Percentiles rank a stretch among this genome's conserved stretches.
Evolutionary conservation across 352 stramenopile genomes (phyloP).

Genomic region (Plasmopara halstedii): DNA sequence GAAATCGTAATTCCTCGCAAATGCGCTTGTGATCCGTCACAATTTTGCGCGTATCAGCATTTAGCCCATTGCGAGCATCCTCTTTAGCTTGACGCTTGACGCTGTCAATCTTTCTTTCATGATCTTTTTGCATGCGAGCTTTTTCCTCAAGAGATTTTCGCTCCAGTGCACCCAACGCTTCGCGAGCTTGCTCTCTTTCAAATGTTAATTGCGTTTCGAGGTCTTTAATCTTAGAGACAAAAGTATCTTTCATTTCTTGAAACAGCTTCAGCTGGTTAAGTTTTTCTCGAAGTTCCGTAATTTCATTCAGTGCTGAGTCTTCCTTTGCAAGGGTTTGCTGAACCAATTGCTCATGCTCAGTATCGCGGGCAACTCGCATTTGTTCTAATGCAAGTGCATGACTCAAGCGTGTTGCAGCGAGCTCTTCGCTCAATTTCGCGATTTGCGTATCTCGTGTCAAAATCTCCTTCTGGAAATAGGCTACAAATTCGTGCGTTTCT

Average conservation of each 20-base stretch:
- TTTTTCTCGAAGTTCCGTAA: slow-evolving; percentile 58
- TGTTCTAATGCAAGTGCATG: slow-evolving; percentile 57
- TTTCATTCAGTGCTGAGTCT: slow-evolving; percentile 44
- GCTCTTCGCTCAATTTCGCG: slow-evolving; percentile 76
- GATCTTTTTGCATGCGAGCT: slow-evolving; percentile 68
- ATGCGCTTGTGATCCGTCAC: slow-evolving; percentile 89
- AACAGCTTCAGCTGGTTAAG: slow-evolving; percentile 63
- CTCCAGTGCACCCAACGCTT: slow-evolving; percentile 61
- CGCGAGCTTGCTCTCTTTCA: slow-evolving; percentile 41
- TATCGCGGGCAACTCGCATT: slow-evolving; percentile 34
- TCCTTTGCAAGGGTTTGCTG: slow-evolving; percentile 38
- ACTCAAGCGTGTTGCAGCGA: slow-evolving; percentile 49
- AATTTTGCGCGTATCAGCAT: slow-evolving; percentile 88
- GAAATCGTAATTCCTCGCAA: slow-evolving; percentile 89
- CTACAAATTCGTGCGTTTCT: slow-evolving; percentile 92
- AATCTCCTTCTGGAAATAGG: slow-evolving; percentile 92
- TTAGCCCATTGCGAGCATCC: slow-evolving; percentile 85
- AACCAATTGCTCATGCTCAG: slow-evolving; percentile 37
- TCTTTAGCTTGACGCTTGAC: slow-evolving; percentile 84
- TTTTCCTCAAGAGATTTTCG: slow-evolving; percentile 88
- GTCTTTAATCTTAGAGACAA: slow-evolving; percentile 47
- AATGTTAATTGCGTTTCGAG: slow-evolving; percentile 55
- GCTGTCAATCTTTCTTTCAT: slow-evolving; percentile 78
- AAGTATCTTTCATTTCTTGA: slow-evolving; percentile 54
- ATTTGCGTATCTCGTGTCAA: slow-evolving; percentile 74